Percentiles rank a stretch among this genome's conserved stretches.
These are phyloP conservation scores for Carallia pectinifolia DNA, from an alignment of 345 rosid genomes.

Conservation along the genomic window DNA sequence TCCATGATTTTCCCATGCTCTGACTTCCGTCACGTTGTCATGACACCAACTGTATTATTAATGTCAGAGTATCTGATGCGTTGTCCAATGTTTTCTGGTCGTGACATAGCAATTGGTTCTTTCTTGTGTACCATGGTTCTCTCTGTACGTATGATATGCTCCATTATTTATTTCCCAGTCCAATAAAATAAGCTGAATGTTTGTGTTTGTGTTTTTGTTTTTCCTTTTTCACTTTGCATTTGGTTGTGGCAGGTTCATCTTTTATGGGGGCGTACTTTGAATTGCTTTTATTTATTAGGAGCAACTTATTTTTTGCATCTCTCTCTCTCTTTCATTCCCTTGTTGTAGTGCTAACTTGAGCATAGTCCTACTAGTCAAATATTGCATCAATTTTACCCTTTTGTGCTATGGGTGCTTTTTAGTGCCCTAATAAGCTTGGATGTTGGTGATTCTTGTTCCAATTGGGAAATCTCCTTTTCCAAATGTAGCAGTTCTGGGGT, in stretches of 20 bases:
- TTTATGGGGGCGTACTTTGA: too few species aligned
- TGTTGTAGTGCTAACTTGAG: too few species aligned
- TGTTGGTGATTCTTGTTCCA: too few species aligned
- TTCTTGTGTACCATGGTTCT: conserved; percentile 84
- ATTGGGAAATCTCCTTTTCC: background rate
- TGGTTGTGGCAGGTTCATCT: background rate
- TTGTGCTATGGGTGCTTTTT: too few species aligned
- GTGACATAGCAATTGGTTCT: conserved; percentile 82
- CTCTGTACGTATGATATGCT: conserved; percentile 43
- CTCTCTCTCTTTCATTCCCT: too few species aligned
- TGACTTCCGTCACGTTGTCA: conserved; percentile 89
- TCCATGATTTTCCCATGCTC: conserved; percentile 93
- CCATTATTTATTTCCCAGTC: background rate
- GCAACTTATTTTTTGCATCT: too few species aligned
- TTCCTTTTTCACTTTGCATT: background rate
- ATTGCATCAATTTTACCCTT: too few species aligned
- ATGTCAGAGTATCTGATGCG: conserved; percentile 97
- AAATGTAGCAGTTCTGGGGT: background rate
- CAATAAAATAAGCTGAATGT: background rate
- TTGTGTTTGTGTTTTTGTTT: background rate
- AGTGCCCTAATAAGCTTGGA: too few species aligned
- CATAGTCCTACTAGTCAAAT: too few species aligned
- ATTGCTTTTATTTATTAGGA: too few species aligned
- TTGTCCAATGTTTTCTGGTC: conserved; percentile 71
- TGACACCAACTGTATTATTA: conserved; percentile 77